Evolutionary conservation across 2,329 filamentous ascomycete genomes (phyloP), one percentile per base, ranked within the genome.

Genomic region (Fusarium verticillioides): DNA sequence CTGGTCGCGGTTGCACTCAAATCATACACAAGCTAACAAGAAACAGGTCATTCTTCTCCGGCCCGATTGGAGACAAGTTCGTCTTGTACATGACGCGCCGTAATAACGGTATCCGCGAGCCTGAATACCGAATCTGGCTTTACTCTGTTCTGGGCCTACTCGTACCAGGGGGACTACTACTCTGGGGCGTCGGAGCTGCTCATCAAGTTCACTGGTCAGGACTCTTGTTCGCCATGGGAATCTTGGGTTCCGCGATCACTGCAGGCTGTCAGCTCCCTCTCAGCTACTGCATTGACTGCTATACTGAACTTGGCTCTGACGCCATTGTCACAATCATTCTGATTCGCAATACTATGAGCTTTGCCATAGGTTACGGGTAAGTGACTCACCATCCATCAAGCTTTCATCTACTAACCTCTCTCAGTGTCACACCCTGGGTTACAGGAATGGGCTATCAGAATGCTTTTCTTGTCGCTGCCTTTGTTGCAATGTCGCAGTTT

Each of bases 1-100:
- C 11, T 21, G 4, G 4, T 0, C 18, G 5, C 5, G 7, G 0
- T 46, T 1, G 13, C 23, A 13, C 18, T 19, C 16, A 9, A 7
- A 26, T 13, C 5, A 3, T 4, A 6, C 12, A 10, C 8, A 1
- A 2, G n/a, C 32, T 59, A 36, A 60, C 10, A 6, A 7, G 8
- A 7, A 36, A 5, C 15, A 61, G 58, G 5, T 10, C 49, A 16
- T 61, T 56, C 19, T 30, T 42, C 10, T 61, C 58, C 3, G 59
- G 49, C 0, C 49, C 7, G 4, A 1, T 32, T 3, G 49, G 49
- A 16, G 39, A 61, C 9, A 44, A 37, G 30, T 11, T 61, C 3
- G 32, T 43, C 11, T 6, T 61, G 1, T 57, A 36, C 30, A 15
- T 36, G 30, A 23, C 50, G 0, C 49, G 39, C 11, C 23, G 23